These are phyloP conservation scores for Vitellaria paradoxa DNA, from an alignment of 179 eudicot genomes.

Conservation along the genomic window DNA sequence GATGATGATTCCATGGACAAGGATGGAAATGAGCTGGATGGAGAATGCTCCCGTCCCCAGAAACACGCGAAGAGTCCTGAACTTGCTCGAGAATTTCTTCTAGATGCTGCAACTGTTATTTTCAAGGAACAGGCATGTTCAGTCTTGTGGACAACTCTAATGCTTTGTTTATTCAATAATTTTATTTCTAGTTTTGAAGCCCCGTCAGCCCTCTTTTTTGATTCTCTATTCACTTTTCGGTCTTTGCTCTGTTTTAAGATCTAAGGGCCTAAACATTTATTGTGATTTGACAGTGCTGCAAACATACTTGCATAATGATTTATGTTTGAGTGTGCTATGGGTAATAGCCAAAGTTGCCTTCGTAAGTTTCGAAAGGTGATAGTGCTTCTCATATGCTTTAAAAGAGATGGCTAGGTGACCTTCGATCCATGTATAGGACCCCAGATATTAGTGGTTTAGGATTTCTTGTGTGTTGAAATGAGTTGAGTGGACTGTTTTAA, in stretches of 20 bases:
- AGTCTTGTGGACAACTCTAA: neutral
- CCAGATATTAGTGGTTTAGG: neutral
- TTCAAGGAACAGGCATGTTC: slow-evolving; percentile 97
- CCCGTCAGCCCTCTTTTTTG: no score
- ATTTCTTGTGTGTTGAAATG: neutral
- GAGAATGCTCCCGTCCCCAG: slow-evolving; percentile 98
- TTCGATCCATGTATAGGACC: neutral
- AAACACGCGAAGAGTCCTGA: slow-evolving; percentile 99
- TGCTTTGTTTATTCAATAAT: neutral
- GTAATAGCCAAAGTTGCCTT: neutral
- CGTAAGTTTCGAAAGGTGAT: neutral
- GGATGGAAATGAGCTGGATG: slow-evolving; percentile 96
- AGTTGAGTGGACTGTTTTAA: neutral
- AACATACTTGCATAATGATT: neutral
- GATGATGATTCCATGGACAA: slow-evolving; percentile 96
- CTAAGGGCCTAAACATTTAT: neutral
- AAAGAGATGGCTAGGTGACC: neutral
- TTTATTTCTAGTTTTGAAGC: neutral
- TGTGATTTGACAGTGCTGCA: neutral
- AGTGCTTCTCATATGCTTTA: neutral
- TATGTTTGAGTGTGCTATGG: neutral
- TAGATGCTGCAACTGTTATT: slow-evolving; percentile 98
- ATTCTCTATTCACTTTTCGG: neutral
- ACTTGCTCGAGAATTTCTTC: slow-evolving; percentile 96
- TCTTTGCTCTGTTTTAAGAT: neutral